Evolutionary conservation across 106 monocot genomes (phyloP).

Genomic region (Amphibolis antarctica): DNA sequence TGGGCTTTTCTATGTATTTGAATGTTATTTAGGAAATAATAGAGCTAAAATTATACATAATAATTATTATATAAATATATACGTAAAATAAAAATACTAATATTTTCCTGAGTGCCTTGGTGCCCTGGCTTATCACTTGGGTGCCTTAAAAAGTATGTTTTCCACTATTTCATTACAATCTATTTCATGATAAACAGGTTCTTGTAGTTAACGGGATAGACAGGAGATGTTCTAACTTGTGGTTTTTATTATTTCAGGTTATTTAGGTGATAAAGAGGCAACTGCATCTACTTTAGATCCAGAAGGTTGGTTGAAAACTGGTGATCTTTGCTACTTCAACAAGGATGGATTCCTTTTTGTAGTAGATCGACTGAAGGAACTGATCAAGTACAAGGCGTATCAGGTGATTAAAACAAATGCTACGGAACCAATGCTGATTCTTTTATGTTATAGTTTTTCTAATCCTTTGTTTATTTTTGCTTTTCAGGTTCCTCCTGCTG

Average conservation of each 20-base stretch:
- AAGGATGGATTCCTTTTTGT: constrained; percentile 57
- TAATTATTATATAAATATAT: no score
- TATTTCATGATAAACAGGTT: no score
- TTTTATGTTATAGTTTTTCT: not conserved
- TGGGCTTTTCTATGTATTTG: no score
- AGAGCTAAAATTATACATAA: no score
- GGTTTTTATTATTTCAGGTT: constrained; percentile 24
- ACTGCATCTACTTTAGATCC: constrained; percentile 41
- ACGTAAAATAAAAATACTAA: no score
- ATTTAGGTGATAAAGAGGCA: constrained; percentile 44
- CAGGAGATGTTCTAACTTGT: no score
- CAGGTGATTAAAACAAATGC: constrained; percentile 38
- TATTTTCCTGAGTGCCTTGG: no score
- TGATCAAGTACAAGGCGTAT: constrained; percentile 75
- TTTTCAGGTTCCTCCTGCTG: constrained; percentile 42
- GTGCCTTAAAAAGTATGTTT: no score
- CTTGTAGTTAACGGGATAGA: no score
- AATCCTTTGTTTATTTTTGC: not conserved
- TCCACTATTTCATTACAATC: no score
- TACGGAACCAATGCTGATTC: not conserved
- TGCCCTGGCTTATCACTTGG: no score
- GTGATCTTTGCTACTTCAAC: constrained; percentile 66
- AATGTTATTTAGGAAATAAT: no score
- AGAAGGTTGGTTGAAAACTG: constrained; percentile 71
- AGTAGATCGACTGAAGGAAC: constrained; percentile 58